Evolutionary conservation across 257 asterid genomes (phyloP).

Genomic region (Plantago ovata): DNA sequence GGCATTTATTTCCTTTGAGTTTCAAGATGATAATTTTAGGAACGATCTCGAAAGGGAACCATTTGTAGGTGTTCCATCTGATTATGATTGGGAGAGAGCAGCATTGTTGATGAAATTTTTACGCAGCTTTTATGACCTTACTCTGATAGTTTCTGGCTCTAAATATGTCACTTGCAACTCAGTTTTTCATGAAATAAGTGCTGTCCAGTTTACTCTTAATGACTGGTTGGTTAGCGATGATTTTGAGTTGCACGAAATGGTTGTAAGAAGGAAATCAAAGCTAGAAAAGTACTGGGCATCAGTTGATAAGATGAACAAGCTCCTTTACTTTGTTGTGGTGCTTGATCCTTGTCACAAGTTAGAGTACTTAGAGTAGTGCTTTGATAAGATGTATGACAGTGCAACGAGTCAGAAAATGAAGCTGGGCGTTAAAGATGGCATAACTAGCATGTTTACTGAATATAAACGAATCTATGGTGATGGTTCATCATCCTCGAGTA

Average conservation of each 20-base stretch:
- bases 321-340: not conserved
- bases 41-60: not conserved
- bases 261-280: not conserved
- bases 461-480: too few species aligned
- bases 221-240: not conserved
- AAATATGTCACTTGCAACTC: not conserved
- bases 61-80: not conserved
- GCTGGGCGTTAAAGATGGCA: too few species aligned
- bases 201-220: not conserved
- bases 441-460: not conserved
- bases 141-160: not conserved
- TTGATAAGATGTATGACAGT: not conserved
- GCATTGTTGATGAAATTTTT: not conserved
- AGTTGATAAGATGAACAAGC: not conserved
- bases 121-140: not conserved
- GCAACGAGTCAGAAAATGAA: not conserved
- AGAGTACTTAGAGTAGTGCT: not conserved
- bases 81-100: constrained; percentile 7
- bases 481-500: too few species aligned
- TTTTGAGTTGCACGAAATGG: not conserved
- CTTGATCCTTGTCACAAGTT: constrained; percentile 11
- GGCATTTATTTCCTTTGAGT: not conserved
- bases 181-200: not conserved
- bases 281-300: constrained; percentile 10
- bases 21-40: not conserved